Percentiles rank a stretch among this genome's conserved stretches.
These are phyloP conservation scores for Domatiomyces catenatus DNA, from an alignment of 2,329 filamentous ascomycete species.

Conservation along the genomic window DNA sequence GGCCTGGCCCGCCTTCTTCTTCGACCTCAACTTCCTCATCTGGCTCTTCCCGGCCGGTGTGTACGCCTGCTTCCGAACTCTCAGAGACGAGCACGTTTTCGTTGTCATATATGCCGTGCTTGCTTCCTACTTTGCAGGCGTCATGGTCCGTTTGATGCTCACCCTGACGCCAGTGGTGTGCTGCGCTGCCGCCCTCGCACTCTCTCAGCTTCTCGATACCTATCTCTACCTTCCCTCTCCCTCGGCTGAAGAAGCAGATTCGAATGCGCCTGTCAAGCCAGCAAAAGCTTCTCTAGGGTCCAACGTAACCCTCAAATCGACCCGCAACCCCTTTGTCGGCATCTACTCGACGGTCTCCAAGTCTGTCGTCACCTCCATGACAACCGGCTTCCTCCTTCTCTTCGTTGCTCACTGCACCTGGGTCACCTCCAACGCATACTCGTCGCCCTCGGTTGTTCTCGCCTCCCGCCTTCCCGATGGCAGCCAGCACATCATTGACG, in stretches of 20 bases:
- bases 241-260: slow-evolving; percentile 28
- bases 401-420: slow-evolving; percentile 98
- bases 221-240: slow-evolving; percentile 59
- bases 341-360: slow-evolving; percentile 74
- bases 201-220: slow-evolving; percentile 75
- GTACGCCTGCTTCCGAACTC: slow-evolving; percentile 90
- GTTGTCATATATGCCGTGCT: slow-evolving; percentile 94
- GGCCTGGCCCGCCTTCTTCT: slow-evolving; percentile 98
- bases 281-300: slow-evolving; percentile 31
- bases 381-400: slow-evolving; percentile 68
- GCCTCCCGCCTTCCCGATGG: slow-evolving; percentile 86
- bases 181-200: slow-evolving; percentile 75
- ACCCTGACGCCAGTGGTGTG: slow-evolving; percentile 94
- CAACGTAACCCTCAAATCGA: slow-evolving; percentile 43
- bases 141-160: slow-evolving; percentile 98
- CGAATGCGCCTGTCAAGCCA: slow-evolving; percentile 31
- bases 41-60: slow-evolving; percentile 98
- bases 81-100: slow-evolving; percentile 94
- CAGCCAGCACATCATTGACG: slow-evolving; percentile 95
- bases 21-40: slow-evolving; percentile 93
- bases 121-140: slow-evolving; percentile 93
- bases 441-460: slow-evolving; percentile 89
- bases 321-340: slow-evolving; percentile 59
- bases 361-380: slow-evolving; percentile 53
- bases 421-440: slow-evolving; percentile 98